A percentile compares a stretch with the other conserved stretches of the same genome.
Conservation (phyloP, 306 rosid species). For the Astragalus membranaceus region DNA sequence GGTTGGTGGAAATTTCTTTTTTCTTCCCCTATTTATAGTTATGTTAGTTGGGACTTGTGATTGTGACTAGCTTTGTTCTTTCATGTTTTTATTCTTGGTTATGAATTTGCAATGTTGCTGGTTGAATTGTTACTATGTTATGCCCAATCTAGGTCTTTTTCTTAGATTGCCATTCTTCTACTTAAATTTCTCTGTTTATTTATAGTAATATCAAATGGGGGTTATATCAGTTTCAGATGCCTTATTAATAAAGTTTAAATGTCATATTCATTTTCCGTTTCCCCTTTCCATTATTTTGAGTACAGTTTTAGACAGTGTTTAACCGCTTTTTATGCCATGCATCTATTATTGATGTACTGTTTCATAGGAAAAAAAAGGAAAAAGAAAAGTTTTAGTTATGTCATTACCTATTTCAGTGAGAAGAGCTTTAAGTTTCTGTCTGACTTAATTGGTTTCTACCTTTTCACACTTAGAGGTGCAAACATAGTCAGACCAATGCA, state of each 20-base stretch:
- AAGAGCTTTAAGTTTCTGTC: not conserved
- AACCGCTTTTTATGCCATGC: conserved; percentile 14
- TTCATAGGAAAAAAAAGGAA: not conserved
- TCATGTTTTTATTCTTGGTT: not conserved
- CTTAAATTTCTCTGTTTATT: not conserved
- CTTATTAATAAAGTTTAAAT: conserved; percentile 10
- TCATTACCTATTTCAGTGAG: not conserved
- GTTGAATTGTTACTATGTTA: conserved; percentile 15
- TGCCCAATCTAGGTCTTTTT: not conserved
- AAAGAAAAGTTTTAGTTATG: not conserved
- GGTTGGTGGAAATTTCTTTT: conserved; percentile 40
- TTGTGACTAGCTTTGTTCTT: not conserved
- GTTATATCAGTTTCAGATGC: conserved; percentile 2
- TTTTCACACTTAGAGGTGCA: not conserved
- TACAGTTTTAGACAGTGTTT: not conserved
- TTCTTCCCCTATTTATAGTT: not conserved
- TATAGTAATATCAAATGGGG: not conserved
- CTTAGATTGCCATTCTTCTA: not conserved
- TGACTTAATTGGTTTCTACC: conserved; percentile 7
- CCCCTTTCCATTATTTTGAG: not conserved
- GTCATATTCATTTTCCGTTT: not conserved
- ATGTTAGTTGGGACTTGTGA: not conserved
- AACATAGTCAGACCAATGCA: not conserved
- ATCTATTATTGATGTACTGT: not conserved
- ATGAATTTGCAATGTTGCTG: not conserved